Conservation (phyloP, 202 grass and related monocot species). For the Panicum hallii region DNA sequence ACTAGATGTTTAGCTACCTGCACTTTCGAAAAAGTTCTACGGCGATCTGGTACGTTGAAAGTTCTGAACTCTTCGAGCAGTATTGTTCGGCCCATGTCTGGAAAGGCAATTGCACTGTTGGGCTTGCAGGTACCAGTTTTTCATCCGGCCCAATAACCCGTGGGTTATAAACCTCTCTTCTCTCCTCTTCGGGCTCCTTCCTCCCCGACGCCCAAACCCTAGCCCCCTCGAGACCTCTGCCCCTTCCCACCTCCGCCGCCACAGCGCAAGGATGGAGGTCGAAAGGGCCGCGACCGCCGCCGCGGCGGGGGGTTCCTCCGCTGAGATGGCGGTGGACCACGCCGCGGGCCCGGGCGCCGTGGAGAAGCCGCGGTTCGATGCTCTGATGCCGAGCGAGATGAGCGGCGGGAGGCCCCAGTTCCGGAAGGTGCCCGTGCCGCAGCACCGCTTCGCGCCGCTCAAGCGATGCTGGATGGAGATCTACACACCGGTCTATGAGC, state of each 20-base stretch:
- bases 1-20: too few species aligned
- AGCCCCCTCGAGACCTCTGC: constrained; percentile 1
- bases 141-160: background rate
- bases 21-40: too few species aligned
- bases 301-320: background rate
- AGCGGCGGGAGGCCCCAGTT: constrained; percentile 72
- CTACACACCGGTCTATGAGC: constrained; percentile 78
- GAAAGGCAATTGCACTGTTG: background rate
- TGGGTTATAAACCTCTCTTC: background rate
- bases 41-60: too few species aligned
- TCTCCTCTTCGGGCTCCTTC: background rate
- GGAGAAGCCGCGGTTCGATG: constrained; percentile 57
- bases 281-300: constrained; percentile 12
- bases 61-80: too few species aligned
- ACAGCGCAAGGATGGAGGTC: constrained; percentile 28
- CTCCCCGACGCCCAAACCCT: constrained; percentile 32
- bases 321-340: constrained; percentile 37
- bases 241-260: constrained; percentile 6
- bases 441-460: constrained; percentile 68
- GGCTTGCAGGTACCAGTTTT: background rate
- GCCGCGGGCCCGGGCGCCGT: background rate
- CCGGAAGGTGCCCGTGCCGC: constrained; percentile 71
- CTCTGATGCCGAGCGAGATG: constrained; percentile 89
- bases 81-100: too few species aligned
- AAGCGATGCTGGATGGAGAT: constrained; percentile 91